A percentile compares a stretch with the other conserved stretches of the same genome.
Evolutionary conservation across 345 rosid genomes (phyloP).

Genomic region (Boechera stricta): DNA sequence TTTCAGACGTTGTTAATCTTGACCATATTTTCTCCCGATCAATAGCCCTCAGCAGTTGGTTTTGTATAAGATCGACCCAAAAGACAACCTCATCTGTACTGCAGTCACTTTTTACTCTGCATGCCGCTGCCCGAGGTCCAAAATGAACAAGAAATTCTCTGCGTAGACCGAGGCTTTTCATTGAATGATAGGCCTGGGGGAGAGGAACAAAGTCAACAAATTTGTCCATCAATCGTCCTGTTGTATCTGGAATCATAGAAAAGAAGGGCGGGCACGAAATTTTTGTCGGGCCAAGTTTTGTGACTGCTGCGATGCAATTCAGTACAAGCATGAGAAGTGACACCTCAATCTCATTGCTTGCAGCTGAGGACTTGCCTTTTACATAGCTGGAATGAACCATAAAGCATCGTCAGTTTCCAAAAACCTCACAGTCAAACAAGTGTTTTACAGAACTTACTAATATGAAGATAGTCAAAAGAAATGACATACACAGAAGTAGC

Average conservation of each 20-base stretch:
- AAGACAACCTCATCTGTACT: constrained; percentile 81
- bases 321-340: constrained; percentile 81
- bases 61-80: constrained; percentile 94
- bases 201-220: constrained; percentile 79
- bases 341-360: constrained; percentile 65
- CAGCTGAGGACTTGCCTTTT: constrained; percentile 53
- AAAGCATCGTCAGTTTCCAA: constrained; percentile 29
- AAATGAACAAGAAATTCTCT: constrained; percentile 95
- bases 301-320: constrained; percentile 79
- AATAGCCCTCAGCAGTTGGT: constrained; percentile 81
- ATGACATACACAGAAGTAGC: constrained; percentile 64
- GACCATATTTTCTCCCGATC: constrained; percentile 99
- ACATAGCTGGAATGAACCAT: constrained; percentile 53
- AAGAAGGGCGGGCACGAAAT: constrained; percentile 75
- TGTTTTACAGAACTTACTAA: constrained; percentile 19
- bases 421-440: constrained; percentile 25
- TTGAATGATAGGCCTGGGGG: constrained; percentile 64
- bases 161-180: constrained; percentile 75
- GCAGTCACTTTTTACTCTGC: constrained; percentile 68
- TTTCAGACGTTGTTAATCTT: constrained; percentile 87
- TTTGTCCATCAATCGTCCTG: constrained; percentile 89
- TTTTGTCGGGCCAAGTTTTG: constrained; percentile 88
- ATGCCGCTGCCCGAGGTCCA: constrained; percentile 87
- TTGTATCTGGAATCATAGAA: constrained; percentile 70
- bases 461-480: constrained; percentile 30